These are phyloP conservation scores for Neurospora sp. DNA, from an alignment of 495 filamentous ascomycete genomes.

Conservation along the genomic window DNA sequence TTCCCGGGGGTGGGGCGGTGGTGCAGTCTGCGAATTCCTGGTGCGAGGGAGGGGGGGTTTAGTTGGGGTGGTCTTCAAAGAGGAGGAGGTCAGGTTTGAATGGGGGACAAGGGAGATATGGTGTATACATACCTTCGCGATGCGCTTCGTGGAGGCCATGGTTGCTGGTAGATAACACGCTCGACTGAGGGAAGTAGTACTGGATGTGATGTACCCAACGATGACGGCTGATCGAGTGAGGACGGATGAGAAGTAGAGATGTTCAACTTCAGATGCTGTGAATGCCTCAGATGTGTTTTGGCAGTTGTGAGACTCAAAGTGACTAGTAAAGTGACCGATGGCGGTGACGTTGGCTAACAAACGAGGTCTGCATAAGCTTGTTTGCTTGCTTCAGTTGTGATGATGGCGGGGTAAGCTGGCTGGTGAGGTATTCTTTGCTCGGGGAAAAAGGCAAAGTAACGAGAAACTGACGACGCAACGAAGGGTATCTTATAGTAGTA, in stretches of 20 bases:
- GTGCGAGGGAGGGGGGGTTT: neutral
- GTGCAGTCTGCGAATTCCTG: conserved; percentile 68
- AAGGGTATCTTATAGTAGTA: neutral
- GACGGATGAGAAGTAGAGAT: neutral
- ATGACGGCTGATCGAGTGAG: neutral
- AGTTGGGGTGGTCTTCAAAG: neutral
- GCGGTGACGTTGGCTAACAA: neutral
- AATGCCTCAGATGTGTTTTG: neutral
- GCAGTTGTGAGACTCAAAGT: neutral
- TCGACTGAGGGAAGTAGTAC: neutral
- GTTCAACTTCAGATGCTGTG: neutral
- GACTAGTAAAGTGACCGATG: neutral
- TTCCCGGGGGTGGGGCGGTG: conserved; percentile 51
- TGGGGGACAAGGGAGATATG: neutral
- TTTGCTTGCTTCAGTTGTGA: neutral
- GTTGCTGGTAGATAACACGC: neutral
- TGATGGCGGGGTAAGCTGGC: neutral
- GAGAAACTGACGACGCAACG: neutral
- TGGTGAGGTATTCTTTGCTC: neutral
- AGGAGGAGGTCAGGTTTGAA: neutral
- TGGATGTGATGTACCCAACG: neutral
- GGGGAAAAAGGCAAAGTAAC: neutral
- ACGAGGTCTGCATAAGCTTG: neutral
- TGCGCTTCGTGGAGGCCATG: conserved; percentile 50
- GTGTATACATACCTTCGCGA: conserved; percentile 43